These are phyloP conservation scores for Beauveria bassiana DNA, from an alignment of 2,329 filamentous ascomycete species.

Conservation along the genomic window DNA sequence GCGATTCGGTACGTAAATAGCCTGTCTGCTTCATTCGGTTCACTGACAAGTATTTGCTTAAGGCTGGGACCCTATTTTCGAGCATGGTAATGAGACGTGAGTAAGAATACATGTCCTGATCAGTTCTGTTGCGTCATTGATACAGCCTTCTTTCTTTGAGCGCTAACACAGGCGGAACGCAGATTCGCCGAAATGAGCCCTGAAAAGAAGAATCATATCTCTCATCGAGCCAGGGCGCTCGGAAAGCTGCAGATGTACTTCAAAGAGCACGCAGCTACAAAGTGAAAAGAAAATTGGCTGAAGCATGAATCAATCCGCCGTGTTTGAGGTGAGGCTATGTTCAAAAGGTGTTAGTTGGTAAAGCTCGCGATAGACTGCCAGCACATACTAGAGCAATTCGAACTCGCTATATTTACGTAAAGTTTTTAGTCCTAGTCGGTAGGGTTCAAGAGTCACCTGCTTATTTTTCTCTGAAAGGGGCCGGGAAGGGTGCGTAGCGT, in stretches of 20 bases:
- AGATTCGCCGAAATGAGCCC: conserved; percentile 93
- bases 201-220: conserved; percentile 80
- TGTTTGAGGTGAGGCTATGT: neutral
- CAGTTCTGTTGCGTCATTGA: too few species aligned
- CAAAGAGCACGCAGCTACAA: conserved; percentile 29
- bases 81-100: conserved; percentile 80
- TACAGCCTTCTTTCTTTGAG: neutral
- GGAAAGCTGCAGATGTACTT: conserved; percentile 81
- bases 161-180: neutral
- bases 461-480: neutral
- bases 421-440: conserved; percentile 63
- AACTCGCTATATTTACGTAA: conserved; percentile 67
- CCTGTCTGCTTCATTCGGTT: neutral
- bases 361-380: neutral
- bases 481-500: conserved; percentile 25
- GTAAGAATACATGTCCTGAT: conserved; percentile 18
- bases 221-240: conserved; percentile 82
- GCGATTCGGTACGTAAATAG: conserved; percentile 62
- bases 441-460: conserved; percentile 52
- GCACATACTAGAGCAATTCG: conserved; percentile 64
- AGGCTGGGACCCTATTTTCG: conserved; percentile 97
- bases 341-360: neutral
- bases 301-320: neutral
- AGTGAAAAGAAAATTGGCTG: neutral
- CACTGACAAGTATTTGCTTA: neutral